Evolutionary conservation across 352 stramenopile species (phyloP).

Genomic region (Globisporangium paddicum): DNA sequence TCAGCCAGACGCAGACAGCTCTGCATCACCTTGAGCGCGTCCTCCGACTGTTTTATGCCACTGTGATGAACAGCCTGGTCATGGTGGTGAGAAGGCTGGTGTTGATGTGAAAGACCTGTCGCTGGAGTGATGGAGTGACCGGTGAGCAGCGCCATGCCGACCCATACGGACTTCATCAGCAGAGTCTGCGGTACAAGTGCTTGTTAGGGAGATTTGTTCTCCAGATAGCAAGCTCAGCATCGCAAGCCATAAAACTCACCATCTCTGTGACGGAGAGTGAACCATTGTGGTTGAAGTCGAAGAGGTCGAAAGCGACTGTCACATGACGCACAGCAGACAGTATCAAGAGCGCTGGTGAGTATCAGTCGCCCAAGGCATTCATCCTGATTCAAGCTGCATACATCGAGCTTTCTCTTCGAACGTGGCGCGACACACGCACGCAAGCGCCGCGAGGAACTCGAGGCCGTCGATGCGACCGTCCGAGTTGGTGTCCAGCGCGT

Average conservation of each 20-base stretch:
- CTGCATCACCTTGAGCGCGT: slow-evolving; percentile 29
- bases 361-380: no score
- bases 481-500: slow-evolving; percentile 61
- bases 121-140: slow-evolving; percentile 15
- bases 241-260: slow-evolving; percentile 17
- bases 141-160: slow-evolving; percentile 64
- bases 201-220: no score
- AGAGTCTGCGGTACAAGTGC: slow-evolving; percentile 33
- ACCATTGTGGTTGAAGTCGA: slow-evolving; percentile 79
- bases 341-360: background rate
- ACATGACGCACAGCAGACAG: background rate
- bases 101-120: background rate
- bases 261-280: slow-evolving; percentile 71
- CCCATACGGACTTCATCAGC: slow-evolving; percentile 77
- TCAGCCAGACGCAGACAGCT: slow-evolving; percentile 46
- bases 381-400: slow-evolving; percentile 22
- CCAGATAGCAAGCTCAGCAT: no score
- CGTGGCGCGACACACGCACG: slow-evolving; percentile 58
- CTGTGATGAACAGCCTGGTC: slow-evolving; percentile 3
- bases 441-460: slow-evolving; percentile 69
- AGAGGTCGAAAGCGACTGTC: slow-evolving; percentile 66
- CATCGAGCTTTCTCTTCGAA: slow-evolving; percentile 82
- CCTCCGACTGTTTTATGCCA: background rate
- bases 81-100: background rate
- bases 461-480: slow-evolving; percentile 78